These are phyloP conservation scores for Fusarium temperatum DNA, from an alignment of 2,329 filamentous ascomycete genomes.

Conservation along the genomic window DNA sequence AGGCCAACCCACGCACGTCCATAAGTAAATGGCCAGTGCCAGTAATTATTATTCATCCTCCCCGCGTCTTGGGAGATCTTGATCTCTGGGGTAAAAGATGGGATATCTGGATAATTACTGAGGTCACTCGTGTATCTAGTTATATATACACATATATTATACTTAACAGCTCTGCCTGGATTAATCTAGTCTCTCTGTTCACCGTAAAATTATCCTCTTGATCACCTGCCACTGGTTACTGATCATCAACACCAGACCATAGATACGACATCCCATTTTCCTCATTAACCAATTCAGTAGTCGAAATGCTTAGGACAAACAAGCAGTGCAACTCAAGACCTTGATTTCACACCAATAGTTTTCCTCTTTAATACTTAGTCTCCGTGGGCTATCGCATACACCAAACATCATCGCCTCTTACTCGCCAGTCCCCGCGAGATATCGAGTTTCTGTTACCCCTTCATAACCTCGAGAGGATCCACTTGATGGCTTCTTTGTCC, in stretches of 20 bases:
- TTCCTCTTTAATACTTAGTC: constrained; percentile 11
- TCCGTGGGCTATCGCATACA: constrained; percentile 20
- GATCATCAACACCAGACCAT: constrained; percentile 17
- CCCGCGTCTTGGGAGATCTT: constrained; percentile 11
- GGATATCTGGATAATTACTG: neutral
- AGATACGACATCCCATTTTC: neutral
- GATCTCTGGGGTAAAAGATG: constrained; percentile 33
- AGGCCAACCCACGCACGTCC: neutral
- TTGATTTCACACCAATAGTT: constrained; percentile 3
- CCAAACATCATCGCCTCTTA: constrained; percentile 15
- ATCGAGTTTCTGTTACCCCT: constrained; percentile 46
- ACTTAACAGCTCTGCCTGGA: neutral
- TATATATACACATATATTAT: neutral
- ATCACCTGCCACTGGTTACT: neutral
- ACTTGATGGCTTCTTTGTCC: constrained; percentile 41
- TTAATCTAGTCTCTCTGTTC: neutral
- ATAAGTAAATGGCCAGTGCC: neutral
- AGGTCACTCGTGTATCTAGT: neutral
- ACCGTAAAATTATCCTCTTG: neutral
- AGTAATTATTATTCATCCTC: constrained; percentile 21
- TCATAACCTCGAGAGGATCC: constrained; percentile 42
- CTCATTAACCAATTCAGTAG: neutral
- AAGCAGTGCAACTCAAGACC: neutral
- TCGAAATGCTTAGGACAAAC: neutral
- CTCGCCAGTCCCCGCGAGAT: constrained; percentile 40